Percentiles rank a stretch among this genome's conserved stretches.
These are phyloP conservation scores for Penicillium taxi DNA, from an alignment of 495 filamentous ascomycete genomes.

Conservation along the genomic window DNA sequence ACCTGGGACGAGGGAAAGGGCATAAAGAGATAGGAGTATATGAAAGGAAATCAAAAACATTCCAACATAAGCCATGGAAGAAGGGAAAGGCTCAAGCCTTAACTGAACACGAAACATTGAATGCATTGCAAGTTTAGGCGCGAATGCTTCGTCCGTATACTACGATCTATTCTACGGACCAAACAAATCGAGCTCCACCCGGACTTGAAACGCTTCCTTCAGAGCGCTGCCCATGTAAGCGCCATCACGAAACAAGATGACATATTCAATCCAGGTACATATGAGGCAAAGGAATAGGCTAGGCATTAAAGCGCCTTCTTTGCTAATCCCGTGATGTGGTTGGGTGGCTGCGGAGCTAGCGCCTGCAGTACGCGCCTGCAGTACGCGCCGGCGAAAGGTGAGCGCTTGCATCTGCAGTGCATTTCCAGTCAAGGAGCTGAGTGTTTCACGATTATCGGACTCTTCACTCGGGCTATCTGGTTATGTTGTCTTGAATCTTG, in stretches of 20 bases:
- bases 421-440: neutral
- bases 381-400: slow-evolving; percentile 21
- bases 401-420: slow-evolving; percentile 16
- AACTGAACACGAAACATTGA: slow-evolving; percentile 13
- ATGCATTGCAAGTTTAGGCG: slow-evolving; percentile 13
- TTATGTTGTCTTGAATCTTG: too few species aligned
- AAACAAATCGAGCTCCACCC: slow-evolving; percentile 3
- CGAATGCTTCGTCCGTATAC: slow-evolving; percentile 6
- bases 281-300: slow-evolving; percentile 5
- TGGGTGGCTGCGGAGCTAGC: slow-evolving; percentile 11
- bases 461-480: too few species aligned
- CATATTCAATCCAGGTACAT: slow-evolving; percentile 2
- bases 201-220: slow-evolving; percentile 21
- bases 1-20: too few species aligned
- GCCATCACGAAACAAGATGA: slow-evolving; percentile 32
- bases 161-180: slow-evolving; percentile 5
- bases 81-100: too few species aligned
- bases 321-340: slow-evolving; percentile 3
- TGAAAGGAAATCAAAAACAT: too few species aligned
- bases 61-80: neutral
- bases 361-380: slow-evolving; percentile 33
- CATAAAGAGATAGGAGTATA: too few species aligned
- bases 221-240: slow-evolving; percentile 23
- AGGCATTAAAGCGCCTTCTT: slow-evolving; percentile 12
- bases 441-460: slow-evolving; percentile 14